A percentile compares a stretch with the other conserved stretches of the same genome.
Evolutionary conservation across 169 alveolate genomes (phyloP).

Genomic region (Plasmodium chabaudi): DNA sequence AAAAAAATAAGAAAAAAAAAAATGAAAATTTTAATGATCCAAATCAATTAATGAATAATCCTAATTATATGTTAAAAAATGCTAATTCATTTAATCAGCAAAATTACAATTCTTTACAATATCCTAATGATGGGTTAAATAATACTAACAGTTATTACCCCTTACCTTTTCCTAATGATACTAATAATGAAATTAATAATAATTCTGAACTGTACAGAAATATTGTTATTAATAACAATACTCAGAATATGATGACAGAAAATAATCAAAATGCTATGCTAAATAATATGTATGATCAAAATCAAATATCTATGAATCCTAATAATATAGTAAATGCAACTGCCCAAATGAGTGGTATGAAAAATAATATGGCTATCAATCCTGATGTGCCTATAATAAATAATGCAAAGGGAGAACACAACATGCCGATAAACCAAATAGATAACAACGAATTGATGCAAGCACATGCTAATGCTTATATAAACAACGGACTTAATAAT

Average conservation of each 20-base stretch:
- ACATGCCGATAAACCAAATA: background rate
- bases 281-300: too few species aligned
- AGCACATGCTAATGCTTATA: too few species aligned
- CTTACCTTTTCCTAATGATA: background rate
- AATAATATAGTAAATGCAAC: too few species aligned
- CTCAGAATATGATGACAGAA: too few species aligned
- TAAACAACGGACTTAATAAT: background rate
- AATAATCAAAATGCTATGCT: too few species aligned
- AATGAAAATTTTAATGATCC: background rate
- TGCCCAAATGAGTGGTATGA: background rate
- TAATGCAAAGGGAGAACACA: background rate
- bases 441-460: background rate
- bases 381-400: background rate
- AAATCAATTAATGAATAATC: background rate
- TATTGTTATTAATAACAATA: too few species aligned
- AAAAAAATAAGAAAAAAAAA: slow-evolving; percentile 4
- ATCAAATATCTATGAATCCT: too few species aligned
- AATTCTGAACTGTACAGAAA: too few species aligned
- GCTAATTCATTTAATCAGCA: background rate
- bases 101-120: background rate
- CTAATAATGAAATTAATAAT: too few species aligned
- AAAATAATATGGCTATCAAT: background rate
- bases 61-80: slow-evolving; percentile 6
- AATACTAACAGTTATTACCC: background rate
- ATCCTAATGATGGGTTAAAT: background rate